phyloP scores from a whole-genome alignment of 208 protist genomes.

The Trypanosomatidae sp. region DNA sequence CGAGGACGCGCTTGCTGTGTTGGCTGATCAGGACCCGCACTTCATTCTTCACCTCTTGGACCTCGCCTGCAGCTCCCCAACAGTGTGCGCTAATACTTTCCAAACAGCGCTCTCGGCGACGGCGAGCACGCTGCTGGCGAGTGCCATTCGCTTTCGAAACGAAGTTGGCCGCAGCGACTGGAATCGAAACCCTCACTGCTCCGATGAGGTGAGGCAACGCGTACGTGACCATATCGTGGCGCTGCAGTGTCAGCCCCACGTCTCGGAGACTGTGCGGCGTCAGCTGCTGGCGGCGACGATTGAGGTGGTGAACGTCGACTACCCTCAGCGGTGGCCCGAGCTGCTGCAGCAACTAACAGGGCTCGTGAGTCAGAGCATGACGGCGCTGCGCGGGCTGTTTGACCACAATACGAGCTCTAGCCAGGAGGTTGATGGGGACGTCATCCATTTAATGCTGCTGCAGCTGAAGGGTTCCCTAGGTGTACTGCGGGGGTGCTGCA shows the following conservation, averaged over 20 bases:
- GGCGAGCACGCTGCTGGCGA: conserved; percentile 40
- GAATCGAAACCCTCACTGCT: conserved; percentile 63
- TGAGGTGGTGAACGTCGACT: conserved; percentile 79
- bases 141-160: conserved; percentile 77
- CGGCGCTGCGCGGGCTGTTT: conserved; percentile 24
- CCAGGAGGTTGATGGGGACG: conserved; percentile 19
- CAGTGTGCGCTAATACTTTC: conserved; percentile 24
- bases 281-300: conserved; percentile 69
- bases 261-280: conserved; percentile 65
- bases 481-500: conserved; percentile 68
- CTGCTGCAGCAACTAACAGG: conserved; percentile 58
- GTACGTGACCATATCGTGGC: conserved; percentile 60
- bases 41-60: conserved; percentile 60
- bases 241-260: conserved; percentile 62
- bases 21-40: conserved; percentile 48
- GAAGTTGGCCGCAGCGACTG: conserved; percentile 72
- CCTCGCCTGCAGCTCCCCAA: conserved; percentile 37
- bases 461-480: conserved; percentile 70
- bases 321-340: conserved; percentile 57
- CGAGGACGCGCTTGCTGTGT: conserved; percentile 54
- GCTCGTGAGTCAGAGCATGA: conserved; percentile 44
- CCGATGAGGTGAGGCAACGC: conserved; percentile 39
- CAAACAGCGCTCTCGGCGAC: conserved; percentile 1
- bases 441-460: conserved; percentile 27
- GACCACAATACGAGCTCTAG: conserved; percentile 18